Conservation (phyloP, 805 yeast genomes). For the Phaffomyces thermotolerans region DNA sequence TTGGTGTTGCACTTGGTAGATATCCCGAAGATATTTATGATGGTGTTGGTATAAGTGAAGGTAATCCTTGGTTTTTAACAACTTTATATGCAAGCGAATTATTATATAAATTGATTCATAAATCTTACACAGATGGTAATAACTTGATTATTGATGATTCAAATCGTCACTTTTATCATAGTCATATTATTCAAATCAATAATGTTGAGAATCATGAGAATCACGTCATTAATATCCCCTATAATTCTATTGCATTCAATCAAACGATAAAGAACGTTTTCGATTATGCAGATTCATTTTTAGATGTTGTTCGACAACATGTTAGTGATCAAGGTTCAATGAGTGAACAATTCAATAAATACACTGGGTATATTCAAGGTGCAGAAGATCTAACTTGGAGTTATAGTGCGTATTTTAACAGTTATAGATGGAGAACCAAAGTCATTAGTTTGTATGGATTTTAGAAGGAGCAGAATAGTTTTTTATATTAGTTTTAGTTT, state of each 20-base stretch:
- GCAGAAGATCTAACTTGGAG: conserved; percentile 90
- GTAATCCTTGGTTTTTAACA: conserved; percentile 90
- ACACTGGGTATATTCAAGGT: conserved; percentile 81
- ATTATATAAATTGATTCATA: conserved; percentile 46
- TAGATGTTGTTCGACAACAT: conserved; percentile 51
- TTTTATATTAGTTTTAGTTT: neutral
- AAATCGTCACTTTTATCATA: conserved; percentile 28
- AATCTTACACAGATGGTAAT: conserved; percentile 29
- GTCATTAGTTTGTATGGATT: conserved; percentile 24
- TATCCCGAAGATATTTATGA: conserved; percentile 91
- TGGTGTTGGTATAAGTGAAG: conserved; percentile 64
- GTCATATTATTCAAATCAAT: conserved; percentile 17
- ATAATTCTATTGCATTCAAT: conserved; percentile 34
- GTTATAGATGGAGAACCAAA: conserved; percentile 55
- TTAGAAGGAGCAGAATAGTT: neutral
- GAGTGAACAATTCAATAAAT: conserved; percentile 83
- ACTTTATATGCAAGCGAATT: conserved; percentile 66
- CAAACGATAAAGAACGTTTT: conserved; percentile 40
- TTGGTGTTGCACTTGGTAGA: conserved; percentile 71
- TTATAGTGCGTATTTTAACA: conserved; percentile 68
- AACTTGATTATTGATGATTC: conserved; percentile 37
- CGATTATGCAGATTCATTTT: conserved; percentile 59
- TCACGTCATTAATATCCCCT: conserved; percentile 20
- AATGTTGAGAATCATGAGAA: conserved; percentile 2
- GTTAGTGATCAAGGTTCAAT: conserved; percentile 61